A percentile compares a stretch with the other conserved stretches of the same genome.
phyloP scores from a whole-genome alignment of 1,284 basidiomycete species.

The Somion occarium region DNA sequence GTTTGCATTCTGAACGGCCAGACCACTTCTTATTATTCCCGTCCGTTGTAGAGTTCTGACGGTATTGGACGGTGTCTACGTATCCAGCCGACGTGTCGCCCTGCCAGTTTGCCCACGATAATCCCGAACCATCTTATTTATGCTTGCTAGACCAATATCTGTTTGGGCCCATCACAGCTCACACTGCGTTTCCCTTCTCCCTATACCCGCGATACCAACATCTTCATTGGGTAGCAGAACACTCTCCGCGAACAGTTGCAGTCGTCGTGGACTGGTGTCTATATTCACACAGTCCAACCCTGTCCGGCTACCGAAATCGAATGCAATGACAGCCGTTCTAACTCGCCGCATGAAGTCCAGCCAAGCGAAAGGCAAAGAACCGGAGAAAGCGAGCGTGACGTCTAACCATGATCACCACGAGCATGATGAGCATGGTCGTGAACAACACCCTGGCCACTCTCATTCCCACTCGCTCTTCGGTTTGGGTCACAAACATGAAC shows the following conservation, averaged over 20 bases:
- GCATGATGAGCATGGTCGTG: conserved; percentile 24
- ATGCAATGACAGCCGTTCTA: not conserved
- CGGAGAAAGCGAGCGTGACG: conserved; percentile 11
- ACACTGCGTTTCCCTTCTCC: not conserved
- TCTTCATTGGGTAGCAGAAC: no score
- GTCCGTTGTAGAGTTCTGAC: no score
- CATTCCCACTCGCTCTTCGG: conserved; percentile 53
- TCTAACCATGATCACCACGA: conserved; percentile 19
- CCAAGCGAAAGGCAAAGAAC: conserved; percentile 25
- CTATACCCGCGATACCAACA: not conserved
- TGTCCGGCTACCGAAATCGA: no score
- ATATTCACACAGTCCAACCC: no score
- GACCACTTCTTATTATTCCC: no score
- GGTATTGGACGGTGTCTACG: no score
- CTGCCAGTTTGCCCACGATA: conserved; percentile 2
- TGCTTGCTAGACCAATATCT: not conserved
- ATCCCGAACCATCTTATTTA: not conserved
- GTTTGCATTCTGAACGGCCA: no score
- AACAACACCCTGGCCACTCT: conserved; percentile 31
- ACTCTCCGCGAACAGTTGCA: no score
- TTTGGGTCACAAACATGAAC: conserved; percentile 54
- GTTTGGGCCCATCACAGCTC: conserved; percentile 2
- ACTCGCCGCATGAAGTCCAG: conserved; percentile 17
- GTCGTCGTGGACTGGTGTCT: no score
- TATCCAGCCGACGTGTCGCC: not conserved